Evolutionary conservation across 345 rosid species (phyloP).

Genomic region (Chamaenerion angustifolium): DNA sequence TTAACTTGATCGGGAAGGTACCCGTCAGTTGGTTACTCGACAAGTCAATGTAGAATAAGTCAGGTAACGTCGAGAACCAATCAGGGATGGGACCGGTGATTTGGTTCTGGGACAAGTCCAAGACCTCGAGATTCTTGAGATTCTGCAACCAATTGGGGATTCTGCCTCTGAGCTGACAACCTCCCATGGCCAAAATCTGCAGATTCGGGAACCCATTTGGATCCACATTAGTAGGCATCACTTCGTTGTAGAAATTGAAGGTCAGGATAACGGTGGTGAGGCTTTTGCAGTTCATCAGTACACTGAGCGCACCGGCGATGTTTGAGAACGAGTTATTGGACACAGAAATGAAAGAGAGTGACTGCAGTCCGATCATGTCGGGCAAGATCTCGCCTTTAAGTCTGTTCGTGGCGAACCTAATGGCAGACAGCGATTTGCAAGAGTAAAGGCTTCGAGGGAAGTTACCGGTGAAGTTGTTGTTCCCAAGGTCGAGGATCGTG

Average conservation of each 20-base stretch:
- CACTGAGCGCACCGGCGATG: conserved; percentile 50
- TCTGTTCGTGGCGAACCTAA: conserved; percentile 68
- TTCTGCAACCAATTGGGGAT: conserved; percentile 65
- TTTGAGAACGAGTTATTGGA: conserved; percentile 60
- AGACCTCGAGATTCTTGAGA: conserved; percentile 37
- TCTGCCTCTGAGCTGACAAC: conserved; percentile 48
- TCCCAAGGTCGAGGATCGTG: conserved; percentile 75
- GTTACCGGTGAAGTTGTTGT: conserved; percentile 64
- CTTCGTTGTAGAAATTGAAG: conserved; percentile 40
- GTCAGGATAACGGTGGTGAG: conserved; percentile 60
- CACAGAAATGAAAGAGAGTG: conserved; percentile 59
- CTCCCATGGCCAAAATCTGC: conserved; percentile 59
- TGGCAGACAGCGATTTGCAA: conserved; percentile 58
- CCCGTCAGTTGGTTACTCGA: conserved; percentile 65
- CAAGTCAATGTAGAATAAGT: conserved; percentile 69
- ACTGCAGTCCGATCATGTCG: conserved; percentile 35
- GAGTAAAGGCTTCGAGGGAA: conserved; percentile 56
- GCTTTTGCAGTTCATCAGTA: conserved; percentile 52
- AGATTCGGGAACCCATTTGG: conserved; percentile 47
- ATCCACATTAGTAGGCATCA: conserved; percentile 31
- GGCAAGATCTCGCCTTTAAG: conserved; percentile 51
- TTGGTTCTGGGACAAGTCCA: conserved; percentile 64
- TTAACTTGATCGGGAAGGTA: conserved; percentile 40
- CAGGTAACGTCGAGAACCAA: conserved; percentile 49
- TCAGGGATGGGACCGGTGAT: conserved; percentile 54